phyloP scores from a whole-genome alignment of 106 monocot genomes.

The Cymbidium sinense region DNA sequence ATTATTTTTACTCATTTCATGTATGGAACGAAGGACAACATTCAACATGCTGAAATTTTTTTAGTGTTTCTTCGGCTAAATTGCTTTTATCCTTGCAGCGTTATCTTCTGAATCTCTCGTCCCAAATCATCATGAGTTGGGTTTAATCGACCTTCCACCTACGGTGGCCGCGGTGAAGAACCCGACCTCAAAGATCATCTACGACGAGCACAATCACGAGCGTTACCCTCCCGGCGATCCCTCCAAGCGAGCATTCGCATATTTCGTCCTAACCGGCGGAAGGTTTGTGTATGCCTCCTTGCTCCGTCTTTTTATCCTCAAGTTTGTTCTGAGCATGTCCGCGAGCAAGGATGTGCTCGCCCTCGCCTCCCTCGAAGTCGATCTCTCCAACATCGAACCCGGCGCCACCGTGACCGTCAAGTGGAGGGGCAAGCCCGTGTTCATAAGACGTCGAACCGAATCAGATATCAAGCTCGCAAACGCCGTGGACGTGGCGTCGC shows the following conservation, averaged over 20 bases:
- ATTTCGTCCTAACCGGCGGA: constrained; percentile 77
- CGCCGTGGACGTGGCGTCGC: constrained; percentile 45
- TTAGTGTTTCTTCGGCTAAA: too few species aligned
- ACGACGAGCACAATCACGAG: constrained; percentile 76
- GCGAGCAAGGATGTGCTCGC: constrained; percentile 82
- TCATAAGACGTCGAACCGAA: constrained; percentile 62
- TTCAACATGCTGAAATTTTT: too few species aligned
- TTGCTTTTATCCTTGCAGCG: too few species aligned
- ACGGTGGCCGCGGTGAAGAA: constrained; percentile 57
- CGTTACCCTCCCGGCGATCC: constrained; percentile 75
- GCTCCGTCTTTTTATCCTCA: constrained; percentile 63
- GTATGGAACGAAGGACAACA: too few species aligned
- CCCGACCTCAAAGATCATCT: constrained; percentile 55
- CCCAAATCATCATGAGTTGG: constrained; percentile 15
- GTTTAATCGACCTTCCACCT: constrained; percentile 30
- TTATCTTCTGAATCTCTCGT: constrained; percentile 7
- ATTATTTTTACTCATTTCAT: too few species aligned
- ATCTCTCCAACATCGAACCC: constrained; percentile 75
- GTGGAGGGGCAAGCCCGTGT: constrained; percentile 92
- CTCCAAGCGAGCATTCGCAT: constrained; percentile 70
- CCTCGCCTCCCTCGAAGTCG: constrained; percentile 74
- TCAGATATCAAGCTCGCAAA: constrained; percentile 68
- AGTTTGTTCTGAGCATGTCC: constrained; percentile 81
- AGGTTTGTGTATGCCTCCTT: constrained; percentile 80
- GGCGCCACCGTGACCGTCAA: constrained; percentile 76